A percentile compares a stretch with the other conserved stretches of the same genome.
Conservation (phyloP, 305 asterid genomes). For the Salvia sclarea region DNA sequence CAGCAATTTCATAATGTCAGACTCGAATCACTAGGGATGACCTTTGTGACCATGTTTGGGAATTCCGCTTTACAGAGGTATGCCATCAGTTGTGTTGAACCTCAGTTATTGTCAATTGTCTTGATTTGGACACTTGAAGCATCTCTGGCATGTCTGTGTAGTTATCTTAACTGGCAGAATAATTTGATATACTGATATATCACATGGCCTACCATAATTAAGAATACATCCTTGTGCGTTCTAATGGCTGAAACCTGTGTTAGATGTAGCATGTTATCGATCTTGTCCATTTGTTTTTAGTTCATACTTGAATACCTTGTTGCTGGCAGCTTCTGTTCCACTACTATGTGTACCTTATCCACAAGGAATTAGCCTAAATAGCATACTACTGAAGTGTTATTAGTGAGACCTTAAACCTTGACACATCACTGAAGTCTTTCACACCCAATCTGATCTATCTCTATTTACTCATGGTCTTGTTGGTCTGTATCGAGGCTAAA, state of each 20-base stretch:
- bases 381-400: background rate
- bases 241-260: background rate
- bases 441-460: background rate
- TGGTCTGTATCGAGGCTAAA: background rate
- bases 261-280: background rate
- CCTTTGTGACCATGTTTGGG: constrained; percentile 79
- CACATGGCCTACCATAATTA: background rate
- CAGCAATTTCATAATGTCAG: constrained; percentile 45
- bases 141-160: background rate
- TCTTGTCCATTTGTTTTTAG: background rate
- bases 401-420: background rate
- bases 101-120: background rate
- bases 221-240: background rate
- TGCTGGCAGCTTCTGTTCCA: background rate
- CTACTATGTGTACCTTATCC: background rate
- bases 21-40: constrained; percentile 66
- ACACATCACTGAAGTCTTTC: background rate
- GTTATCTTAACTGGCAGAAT: too few relatives aligned
- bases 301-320: background rate
- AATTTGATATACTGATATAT: too few relatives aligned
- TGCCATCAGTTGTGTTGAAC: background rate
- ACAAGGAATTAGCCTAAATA: background rate
- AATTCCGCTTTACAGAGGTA: constrained; percentile 77
- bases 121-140: background rate
- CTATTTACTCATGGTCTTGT: background rate